Evolutionary conservation across 805 yeast species (phyloP), one percentile per base, ranked within the genome.

Genomic region (Yamadazyma laniorum): DNA sequence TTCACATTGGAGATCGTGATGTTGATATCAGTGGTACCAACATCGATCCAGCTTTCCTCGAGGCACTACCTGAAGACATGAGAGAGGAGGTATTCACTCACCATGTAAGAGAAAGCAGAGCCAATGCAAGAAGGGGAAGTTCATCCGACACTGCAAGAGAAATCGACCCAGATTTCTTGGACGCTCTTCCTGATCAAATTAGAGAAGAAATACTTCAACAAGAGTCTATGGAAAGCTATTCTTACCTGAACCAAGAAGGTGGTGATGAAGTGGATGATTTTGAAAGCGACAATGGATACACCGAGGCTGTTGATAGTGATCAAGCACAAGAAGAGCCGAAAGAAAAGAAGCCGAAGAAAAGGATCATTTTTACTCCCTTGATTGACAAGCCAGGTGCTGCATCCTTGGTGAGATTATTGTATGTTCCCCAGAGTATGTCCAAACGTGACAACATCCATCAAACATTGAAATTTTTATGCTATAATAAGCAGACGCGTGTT

Each of bases 21-120:
- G 89, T 90, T 25, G 95, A 90, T 54, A 85, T 90, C 25, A 76
- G 90, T 28, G 95, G 93, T 0, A 81, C 95, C 3, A 96, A 86
- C 38, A 87, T 90, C 42, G 97, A 90, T 61, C 95, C 95, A 0
- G 91, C 85, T 48, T 90, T 88, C 56, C 68, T 90, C 43, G 84
- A 82, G 50, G 96, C 96, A 0, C 70, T 90, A 25, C 97, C 97
- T 0, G 95, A 87, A 30, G 93, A 86, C 37, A 85, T 90, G 85
- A 70, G 96, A 34, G 95, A 88, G 45, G 96, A 90, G 53, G 97
- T 89, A 0, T 80, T 86, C 53, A 78, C 90, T 0, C 91, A 88
- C 45, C 95, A 89, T 52, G 67, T 88, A 5, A 67, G 89, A 29
- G 93, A 86, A 48, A 68, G 90, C 42, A 70, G 93, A 43, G 82